Evolutionary conservation across 1,284 basidiomycete species (phyloP).

Genomic region (Phlebopus sp.): DNA sequence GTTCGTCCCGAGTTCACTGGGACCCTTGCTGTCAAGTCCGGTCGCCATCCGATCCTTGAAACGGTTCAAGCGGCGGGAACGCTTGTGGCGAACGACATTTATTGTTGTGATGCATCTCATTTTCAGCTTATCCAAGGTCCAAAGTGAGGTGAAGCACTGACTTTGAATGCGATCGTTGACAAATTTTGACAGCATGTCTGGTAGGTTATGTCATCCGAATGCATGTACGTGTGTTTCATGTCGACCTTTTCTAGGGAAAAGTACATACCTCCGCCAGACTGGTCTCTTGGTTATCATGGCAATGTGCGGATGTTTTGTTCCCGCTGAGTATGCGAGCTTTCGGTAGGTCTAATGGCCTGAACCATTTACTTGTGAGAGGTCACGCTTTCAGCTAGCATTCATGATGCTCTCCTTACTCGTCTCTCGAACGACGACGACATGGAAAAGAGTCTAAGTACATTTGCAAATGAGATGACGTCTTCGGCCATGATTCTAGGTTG

Average conservation of each 20-base stretch:
- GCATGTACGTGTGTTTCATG: not conserved
- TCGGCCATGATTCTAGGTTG: conserved; percentile 84
- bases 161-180: not conserved
- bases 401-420: conserved; percentile 81
- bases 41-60: conserved; percentile 85
- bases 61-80: conserved; percentile 63
- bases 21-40: conserved; percentile 81
- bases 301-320: conserved; percentile 87
- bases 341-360: conserved; percentile 38
- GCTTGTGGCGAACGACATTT: conserved; percentile 85
- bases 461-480: conserved; percentile 89
- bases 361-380: not conserved
- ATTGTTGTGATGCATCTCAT: conserved; percentile 73
- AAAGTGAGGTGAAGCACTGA: conserved; percentile 53
- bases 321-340: conserved; percentile 87
- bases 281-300: conserved; percentile 84
- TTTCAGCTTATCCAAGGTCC: conserved; percentile 91
- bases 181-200: conserved; percentile 67
- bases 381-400: conserved; percentile 46
- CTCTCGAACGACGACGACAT: conserved; percentile 92
- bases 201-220: conserved; percentile 31
- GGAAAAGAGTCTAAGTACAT: conserved; percentile 86
- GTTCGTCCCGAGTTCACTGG: conserved; percentile 87
- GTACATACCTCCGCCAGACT: conserved; percentile 87
- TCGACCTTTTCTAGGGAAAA: conserved; percentile 62